Evolutionary conservation across 192 early-diverging fungal species (phyloP).

Genomic region (Umbelopsis vinacea): DNA sequence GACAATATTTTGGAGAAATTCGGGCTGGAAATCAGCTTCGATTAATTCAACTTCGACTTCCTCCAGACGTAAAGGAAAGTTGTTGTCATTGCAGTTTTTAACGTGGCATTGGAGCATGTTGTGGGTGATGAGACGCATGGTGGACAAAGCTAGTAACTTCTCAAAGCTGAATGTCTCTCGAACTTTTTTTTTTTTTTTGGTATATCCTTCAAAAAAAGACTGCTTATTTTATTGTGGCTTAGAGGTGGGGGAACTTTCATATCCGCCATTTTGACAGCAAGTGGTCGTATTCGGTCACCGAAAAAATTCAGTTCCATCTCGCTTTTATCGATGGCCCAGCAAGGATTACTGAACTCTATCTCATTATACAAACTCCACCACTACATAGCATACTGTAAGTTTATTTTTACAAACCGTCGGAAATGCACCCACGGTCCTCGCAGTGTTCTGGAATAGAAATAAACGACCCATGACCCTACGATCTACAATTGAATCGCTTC

Average conservation of each 20-base stretch:
- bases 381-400: too few relatives aligned
- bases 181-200: background rate
- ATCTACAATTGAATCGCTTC: background rate
- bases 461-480: slow-evolving; percentile 22
- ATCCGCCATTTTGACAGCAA: background rate
- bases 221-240: background rate
- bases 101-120: slow-evolving; percentile 99
- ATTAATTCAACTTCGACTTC: slow-evolving; percentile 82
- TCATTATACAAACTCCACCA: background rate
- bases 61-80: slow-evolving; percentile 89
- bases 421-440: background rate
- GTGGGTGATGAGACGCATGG: slow-evolving; percentile 93
- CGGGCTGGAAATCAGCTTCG: slow-evolving; percentile 87
- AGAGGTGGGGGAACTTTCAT: background rate
- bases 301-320: too few relatives aligned
- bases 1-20: slow-evolving; percentile 84
- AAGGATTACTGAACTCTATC: too few relatives aligned
- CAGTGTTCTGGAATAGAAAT: background rate
- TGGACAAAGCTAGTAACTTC: background rate
- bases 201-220: background rate
- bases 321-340: background rate
- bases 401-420: background rate
- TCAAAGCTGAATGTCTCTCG: background rate
- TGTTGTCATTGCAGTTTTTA: slow-evolving; percentile 89
- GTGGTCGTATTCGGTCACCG: too few relatives aligned